These are phyloP conservation scores for Hansenula sp. DNA, from an alignment of 1,139 yeast genomes.

Conservation along the genomic window DNA sequence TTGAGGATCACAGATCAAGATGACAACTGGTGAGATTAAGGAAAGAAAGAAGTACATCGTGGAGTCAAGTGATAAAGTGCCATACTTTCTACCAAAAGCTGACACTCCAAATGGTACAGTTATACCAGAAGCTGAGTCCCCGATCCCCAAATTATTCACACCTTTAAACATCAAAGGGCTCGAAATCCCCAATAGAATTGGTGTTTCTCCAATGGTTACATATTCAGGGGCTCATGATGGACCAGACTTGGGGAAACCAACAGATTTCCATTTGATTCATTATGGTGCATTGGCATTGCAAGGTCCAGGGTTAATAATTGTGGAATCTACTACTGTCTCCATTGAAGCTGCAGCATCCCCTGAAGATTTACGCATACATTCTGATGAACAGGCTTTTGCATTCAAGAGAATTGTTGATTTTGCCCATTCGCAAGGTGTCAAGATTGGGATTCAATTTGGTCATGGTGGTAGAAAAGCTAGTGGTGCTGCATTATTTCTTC, in stretches of 20 bases:
- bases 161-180: conserved; percentile 37
- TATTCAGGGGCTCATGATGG: conserved; percentile 36
- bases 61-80: too few relatives aligned
- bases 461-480: conserved; percentile 54
- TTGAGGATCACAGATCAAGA: too few relatives aligned
- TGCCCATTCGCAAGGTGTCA: conserved; percentile 49
- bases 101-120: too few relatives aligned
- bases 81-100: too few relatives aligned
- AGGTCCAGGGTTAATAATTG: conserved; percentile 50
- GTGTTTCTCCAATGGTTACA: conserved; percentile 60
- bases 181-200: conserved; percentile 44
- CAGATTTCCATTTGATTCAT: conserved; percentile 45
- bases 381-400: conserved; percentile 44
- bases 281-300: conserved; percentile 40
- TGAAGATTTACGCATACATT: conserved; percentile 48
- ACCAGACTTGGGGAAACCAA: conserved; percentile 31
- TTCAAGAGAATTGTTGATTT: conserved; percentile 48
- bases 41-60: too few relatives aligned
- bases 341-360: conserved; percentile 41
- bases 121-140: too few relatives aligned
- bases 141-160: conserved; percentile 32
- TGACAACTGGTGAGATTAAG: too few relatives aligned
- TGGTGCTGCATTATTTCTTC: conserved; percentile 22
- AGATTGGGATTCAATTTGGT: conserved; percentile 51
- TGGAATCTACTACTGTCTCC: conserved; percentile 50